Evolutionary conservation across 2,329 filamentous ascomycete genomes (phyloP).

Genomic region (Epichloe scottii): DNA sequence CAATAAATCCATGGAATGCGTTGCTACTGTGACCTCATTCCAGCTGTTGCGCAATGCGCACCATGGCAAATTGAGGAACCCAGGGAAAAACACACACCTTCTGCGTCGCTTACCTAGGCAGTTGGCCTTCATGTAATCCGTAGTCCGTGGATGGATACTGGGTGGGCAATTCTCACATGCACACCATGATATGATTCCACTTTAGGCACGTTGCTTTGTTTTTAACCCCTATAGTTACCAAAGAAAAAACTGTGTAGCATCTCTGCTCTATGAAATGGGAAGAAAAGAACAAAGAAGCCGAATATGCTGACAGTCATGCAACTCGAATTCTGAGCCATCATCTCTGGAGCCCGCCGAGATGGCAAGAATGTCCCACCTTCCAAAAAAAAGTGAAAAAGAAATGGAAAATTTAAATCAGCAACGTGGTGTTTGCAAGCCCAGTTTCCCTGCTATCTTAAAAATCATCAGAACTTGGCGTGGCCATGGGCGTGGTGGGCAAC

Average conservation of each 20-base stretch:
- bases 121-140: no score
- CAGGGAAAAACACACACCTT: no score
- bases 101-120: no score
- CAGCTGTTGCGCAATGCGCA: slow-evolving; percentile 10
- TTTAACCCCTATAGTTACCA: slow-evolving; percentile 20
- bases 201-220: slow-evolving; percentile 8
- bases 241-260: slow-evolving; percentile 17
- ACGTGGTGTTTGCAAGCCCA: slow-evolving; percentile 9
- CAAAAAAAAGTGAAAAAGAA: slow-evolving; percentile 6
- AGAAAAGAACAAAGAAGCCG: slow-evolving; percentile 13
- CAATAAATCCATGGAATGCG: slow-evolving; percentile 25
- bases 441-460: slow-evolving; percentile 7
- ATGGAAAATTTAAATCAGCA: slow-evolving; percentile 6
- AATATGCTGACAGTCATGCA: slow-evolving; percentile 23
- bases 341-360: slow-evolving; percentile 27
- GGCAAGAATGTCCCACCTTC: slow-evolving; percentile 8
- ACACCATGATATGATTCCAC: background rate
- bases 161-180: background rate
- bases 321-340: slow-evolving; percentile 13
- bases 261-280: slow-evolving; percentile 17
- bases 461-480: slow-evolving; percentile 17
- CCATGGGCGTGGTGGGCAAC: slow-evolving; percentile 27
- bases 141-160: no score
- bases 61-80: slow-evolving; percentile 5
- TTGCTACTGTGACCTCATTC: slow-evolving; percentile 26